Conservation (phyloP, 371 early-diverging fungal species). For the Gilbertella persicaria region DNA sequence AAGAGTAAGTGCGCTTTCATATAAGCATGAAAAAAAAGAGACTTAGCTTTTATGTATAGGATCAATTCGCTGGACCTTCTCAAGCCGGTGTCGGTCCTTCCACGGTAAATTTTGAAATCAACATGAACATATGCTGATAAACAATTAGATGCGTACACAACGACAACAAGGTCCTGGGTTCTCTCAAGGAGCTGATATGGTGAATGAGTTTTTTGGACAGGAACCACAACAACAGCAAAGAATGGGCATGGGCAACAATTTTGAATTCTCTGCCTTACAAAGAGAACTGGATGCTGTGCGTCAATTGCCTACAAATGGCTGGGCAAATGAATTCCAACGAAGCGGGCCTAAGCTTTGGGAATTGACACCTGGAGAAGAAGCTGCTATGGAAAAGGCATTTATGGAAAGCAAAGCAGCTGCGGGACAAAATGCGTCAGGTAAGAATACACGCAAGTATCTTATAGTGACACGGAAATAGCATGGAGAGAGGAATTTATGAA, state of each 20-base stretch:
- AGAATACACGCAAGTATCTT: slow-evolving; percentile 1
- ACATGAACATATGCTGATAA: background rate
- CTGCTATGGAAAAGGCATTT: slow-evolving; percentile 63
- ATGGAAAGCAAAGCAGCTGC: slow-evolving; percentile 46
- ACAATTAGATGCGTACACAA: slow-evolving; percentile 26
- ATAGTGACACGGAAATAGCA: slow-evolving; percentile 21
- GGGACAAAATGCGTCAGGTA: slow-evolving; percentile 34
- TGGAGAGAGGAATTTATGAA: slow-evolving; percentile 68
- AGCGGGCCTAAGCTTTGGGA: slow-evolving; percentile 57
- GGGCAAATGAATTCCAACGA: slow-evolving; percentile 59
- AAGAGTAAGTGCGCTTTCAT: slow-evolving; percentile 32
- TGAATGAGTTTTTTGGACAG: slow-evolving; percentile 63
- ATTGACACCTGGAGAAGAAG: slow-evolving; percentile 58
- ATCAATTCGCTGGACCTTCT: slow-evolving; percentile 40
- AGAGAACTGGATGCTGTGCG: slow-evolving; percentile 57
- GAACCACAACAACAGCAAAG: slow-evolving; percentile 27
- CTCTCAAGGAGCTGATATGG: slow-evolving; percentile 38
- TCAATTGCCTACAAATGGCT: slow-evolving; percentile 35
- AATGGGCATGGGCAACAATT: slow-evolving; percentile 21
- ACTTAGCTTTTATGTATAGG: slow-evolving; percentile 15
- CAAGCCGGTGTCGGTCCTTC: slow-evolving; percentile 36
- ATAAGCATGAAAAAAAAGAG: background rate
- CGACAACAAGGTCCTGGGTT: slow-evolving; percentile 27
- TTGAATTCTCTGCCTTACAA: slow-evolving; percentile 56
- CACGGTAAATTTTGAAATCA: slow-evolving; percentile 26